phyloP scores from a whole-genome alignment of 139 green algal species.

The Mesotaenium endlicherianum region DNA sequence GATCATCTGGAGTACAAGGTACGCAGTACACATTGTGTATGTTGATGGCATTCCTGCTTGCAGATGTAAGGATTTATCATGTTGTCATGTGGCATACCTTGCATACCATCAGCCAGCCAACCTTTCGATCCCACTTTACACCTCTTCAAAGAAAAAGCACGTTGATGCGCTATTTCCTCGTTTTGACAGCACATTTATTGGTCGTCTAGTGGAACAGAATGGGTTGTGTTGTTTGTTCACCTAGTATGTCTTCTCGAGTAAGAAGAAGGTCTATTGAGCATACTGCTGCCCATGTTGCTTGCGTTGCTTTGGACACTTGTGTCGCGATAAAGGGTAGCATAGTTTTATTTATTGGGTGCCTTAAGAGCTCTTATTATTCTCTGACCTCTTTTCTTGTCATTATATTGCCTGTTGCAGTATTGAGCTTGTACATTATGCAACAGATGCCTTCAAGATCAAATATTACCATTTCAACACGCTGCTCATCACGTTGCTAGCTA shows the following conservation, averaged over 20 bases:
- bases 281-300: background rate
- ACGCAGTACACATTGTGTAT: background rate
- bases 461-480: slow-evolving; percentile 58
- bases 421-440: slow-evolving; percentile 21
- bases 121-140: too few relatives aligned
- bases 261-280: too few relatives aligned
- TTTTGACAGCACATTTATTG: too few relatives aligned
- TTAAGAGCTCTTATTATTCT: too few relatives aligned
- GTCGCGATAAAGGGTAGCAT: background rate
- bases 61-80: background rate
- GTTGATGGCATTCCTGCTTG: background rate
- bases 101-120: too few relatives aligned
- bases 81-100: too few relatives aligned
- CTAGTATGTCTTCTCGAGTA: too few relatives aligned
- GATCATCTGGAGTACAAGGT: slow-evolving; percentile 58
- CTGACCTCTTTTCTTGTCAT: background rate
- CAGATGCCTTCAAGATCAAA: slow-evolving; percentile 37
- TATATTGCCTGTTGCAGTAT: slow-evolving; percentile 8
- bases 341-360: too few relatives aligned
- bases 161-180: background rate
- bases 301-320: background rate
- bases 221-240: too few relatives aligned
- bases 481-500: slow-evolving; percentile 56
- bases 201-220: too few relatives aligned
- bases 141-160: background rate